A percentile compares a stretch with the other conserved stretches of the same genome.
Evolutionary conservation across 257 asterid genomes (phyloP).

Genomic region (Thymus quinquecostatus): DNA sequence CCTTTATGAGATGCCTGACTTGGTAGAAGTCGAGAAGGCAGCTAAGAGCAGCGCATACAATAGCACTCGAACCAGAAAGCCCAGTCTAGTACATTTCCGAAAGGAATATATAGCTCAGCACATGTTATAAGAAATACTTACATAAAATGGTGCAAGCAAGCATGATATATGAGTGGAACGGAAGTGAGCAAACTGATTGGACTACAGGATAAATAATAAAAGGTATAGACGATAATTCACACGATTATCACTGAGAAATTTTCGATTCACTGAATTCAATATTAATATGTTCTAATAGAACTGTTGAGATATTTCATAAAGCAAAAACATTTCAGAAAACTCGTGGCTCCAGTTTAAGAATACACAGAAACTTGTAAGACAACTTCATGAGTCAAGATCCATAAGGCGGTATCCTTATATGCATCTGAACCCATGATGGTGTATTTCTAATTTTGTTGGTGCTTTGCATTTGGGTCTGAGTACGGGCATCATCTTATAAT

Average conservation of each 20-base stretch:
- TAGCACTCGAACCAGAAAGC: conserved; percentile 98
- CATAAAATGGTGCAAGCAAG: background rate
- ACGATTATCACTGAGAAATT: background rate
- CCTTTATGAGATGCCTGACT: conserved; percentile 78
- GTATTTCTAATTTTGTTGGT: background rate
- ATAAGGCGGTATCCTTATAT: background rate
- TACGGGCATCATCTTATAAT: too few species aligned
- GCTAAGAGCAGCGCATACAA: conserved; percentile 93
- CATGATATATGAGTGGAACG: background rate
- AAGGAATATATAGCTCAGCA: background rate
- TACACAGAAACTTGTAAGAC: too few species aligned
- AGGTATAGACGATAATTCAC: background rate
- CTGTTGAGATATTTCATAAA: background rate
- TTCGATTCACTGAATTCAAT: background rate
- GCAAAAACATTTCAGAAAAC: background rate
- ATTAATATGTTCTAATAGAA: background rate
- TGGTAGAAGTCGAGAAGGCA: conserved; percentile 93
- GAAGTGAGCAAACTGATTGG: conserved; percentile 7
- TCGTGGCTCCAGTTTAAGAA: too few species aligned
- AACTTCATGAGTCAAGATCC: background rate
- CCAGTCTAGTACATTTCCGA: conserved; percentile 64
- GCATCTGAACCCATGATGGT: background rate
- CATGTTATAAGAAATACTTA: background rate
- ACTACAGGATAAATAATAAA: background rate
- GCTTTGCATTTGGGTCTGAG: background rate